Evolutionary conservation across 371 early-diverging fungal genomes (phyloP), one percentile per base, ranked within the genome.

Genomic region (Mucor irregularis): DNA sequence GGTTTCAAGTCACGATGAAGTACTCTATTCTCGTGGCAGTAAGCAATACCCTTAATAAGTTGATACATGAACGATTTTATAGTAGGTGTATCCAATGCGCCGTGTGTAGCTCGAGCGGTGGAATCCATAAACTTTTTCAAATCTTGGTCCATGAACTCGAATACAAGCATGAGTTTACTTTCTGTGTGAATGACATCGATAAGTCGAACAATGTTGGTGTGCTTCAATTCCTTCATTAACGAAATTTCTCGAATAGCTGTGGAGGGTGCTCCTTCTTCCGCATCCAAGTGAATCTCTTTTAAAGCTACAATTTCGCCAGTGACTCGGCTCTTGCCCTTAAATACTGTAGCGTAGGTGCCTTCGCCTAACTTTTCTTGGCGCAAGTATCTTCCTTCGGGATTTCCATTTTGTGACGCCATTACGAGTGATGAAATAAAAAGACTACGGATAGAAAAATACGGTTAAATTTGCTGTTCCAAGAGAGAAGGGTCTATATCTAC

Each of bases 321-420:
- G 14, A 83, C 68, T 62, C 88, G 84, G 65, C 89, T 90, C 75
- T 89, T 84, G 58, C 97, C 99, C 79, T 97, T 98, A 85, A 90
- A 99, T n/a, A 99, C 99, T 4, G 92, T 95, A 17, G 98, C 99
- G 66, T 99, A 99, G 22, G 99, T 99, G 33, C 99, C 99, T 80
- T 97, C 98, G 33, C 98, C 98, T 47, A 99, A 85, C 74, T 97
- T 95, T 70, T 96, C 95, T 37, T 90, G 74, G 45, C 90, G 85
- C 56, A 87, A 71, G 73, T 92, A 96, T 47, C 80, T 78, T 49
- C 81, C 62, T 46, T 71, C 72, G 24, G 70, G 70, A 29, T 62
- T 69, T 17, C 44, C 53, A 37, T 58, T 56, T 16, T 58, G 39
- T 21, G 63, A 49, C 29, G 64, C 53, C 60, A 60, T 68, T 28